phyloP scores from a whole-genome alignment of 2,329 filamentous ascomycete species.

The Sporothrix globosa region DNA sequence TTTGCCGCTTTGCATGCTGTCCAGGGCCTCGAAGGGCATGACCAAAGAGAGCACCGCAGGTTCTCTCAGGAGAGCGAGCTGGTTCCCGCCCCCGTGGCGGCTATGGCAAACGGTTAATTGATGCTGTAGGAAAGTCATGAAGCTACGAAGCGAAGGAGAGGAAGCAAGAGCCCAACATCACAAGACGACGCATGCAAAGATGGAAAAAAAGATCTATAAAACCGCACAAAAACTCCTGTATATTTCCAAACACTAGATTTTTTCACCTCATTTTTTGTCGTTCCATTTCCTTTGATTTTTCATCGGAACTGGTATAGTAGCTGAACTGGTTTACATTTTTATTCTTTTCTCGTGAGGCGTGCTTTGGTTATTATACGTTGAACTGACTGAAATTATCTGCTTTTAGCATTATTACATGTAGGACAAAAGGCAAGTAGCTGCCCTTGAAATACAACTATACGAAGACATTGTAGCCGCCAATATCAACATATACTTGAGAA shows the following conservation, averaged over 20 bases:
- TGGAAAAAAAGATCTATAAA: conserved; percentile 18
- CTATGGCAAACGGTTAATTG: neutral
- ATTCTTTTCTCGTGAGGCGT: neutral
- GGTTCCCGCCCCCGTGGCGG: neutral
- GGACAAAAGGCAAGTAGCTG: neutral
- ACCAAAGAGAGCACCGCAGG: neutral
- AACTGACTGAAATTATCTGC: neutral
- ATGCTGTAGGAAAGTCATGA: conserved; percentile 14
- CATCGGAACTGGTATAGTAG: neutral
- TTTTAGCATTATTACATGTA: too few relatives aligned
- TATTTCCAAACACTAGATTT: conserved; percentile 21
- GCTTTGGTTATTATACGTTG: neutral
- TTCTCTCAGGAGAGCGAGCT: neutral
- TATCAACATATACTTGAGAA: neutral
- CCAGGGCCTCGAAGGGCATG: neutral
- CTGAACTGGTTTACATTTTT: neutral
- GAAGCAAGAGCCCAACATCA: conserved; percentile 4
- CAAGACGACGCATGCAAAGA: conserved; percentile 20
- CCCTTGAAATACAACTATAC: neutral
- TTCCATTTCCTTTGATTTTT: conserved; percentile 5
- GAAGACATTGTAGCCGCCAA: too few relatives aligned
- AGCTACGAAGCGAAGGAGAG: conserved; percentile 5
- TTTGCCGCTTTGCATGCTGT: neutral
- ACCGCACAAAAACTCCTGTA: conserved; percentile 15
- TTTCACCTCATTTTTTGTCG: conserved; percentile 4